Evolutionary conservation across 1,139 yeast species (phyloP), one percentile per base, ranked within the genome.

Genomic region (Yamadazyma dendronema): DNA sequence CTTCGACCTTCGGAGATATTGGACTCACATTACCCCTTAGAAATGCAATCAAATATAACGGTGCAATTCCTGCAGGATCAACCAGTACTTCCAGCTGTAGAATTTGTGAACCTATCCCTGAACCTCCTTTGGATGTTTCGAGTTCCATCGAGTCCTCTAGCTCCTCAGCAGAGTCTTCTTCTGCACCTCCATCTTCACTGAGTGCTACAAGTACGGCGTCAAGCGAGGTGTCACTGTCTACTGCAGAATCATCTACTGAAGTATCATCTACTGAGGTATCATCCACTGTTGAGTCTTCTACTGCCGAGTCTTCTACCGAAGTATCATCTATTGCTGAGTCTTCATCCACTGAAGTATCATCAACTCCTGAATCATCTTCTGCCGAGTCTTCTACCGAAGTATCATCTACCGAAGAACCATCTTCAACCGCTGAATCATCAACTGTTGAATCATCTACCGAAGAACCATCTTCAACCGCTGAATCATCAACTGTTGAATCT

Each of bases 221-320:
- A 8, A 40, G 40, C 30, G 37, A 31, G 29, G 33, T 19, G 6
- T 10, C 8, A 4, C 30, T 37, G 28, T 42, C 43, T 28, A 30
- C 29, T 33, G 40, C 19, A 12, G 36, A n/a, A n/a, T 33, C 39
- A 28, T 42, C 43, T 28, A 30, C 29, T 33, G 40, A 27, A 12
- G 36, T 19, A 4, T 33, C 41, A 22, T 33, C 39, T 17, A 30
- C 32, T 35, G 42, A 33, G 17, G 15, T 30, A 37, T 14, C 32
- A 17, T 28, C 28, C 24, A n/a, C n/a, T n/a, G n/a, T n/a, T n/a
- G n/a, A n/a, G n/a, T 36, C 44, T 17, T 31, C 25, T 33, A 16
- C 31, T 17, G 15, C 29, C 37, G 43, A 46, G 17, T 44, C 50
- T 17, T 37, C 45, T 13, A 19, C 8, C 9, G 22, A 19, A 19